Evolutionary conservation across 108 stramenopile species (phyloP), one percentile per base, ranked within the genome.

Genomic region (Cylindrotheca closterium): DNA sequence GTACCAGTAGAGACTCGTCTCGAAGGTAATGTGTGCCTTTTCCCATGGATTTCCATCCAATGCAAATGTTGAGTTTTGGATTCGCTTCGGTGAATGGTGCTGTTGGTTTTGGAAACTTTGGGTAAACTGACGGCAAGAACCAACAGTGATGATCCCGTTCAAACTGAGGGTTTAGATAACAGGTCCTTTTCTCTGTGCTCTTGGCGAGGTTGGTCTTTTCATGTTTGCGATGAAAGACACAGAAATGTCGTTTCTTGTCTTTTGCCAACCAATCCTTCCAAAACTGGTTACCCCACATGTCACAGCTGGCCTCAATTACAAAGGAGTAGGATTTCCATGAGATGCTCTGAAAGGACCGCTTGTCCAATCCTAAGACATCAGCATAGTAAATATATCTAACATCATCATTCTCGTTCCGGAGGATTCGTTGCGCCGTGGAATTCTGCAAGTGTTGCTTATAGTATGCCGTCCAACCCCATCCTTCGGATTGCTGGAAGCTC

Each of bases 101-200:
- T n/a, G 5, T 51, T n/a, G 50, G 4, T n/a, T n/a, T 23, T n/a
- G 50, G 5, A 55, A 55, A 55, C 26, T 29, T 25, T 3, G 54
- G 54, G 4, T 30, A 55, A 55, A 30, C 54, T 3, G 54, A 55
- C 12, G 54, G 54, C 2, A 55, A 10, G 30, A 55, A 55, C 54
- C 54, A 55, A 28, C 54, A 55, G 26, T 21, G 4, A 10, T 26
- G 54, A 15, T 26, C 54, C 8, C 30, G 54, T 55, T 55, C n/a
- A n/a, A n/a, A n/a, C n/a, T n/a, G 54, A 15, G 54, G 54, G 27
- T 55, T 55, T 10, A 55, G 26, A 28, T 28, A 27, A n/a, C 54
- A 55, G 10, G 30, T 4, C 54, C 30, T 26, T 4, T 4, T 2
- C 23, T 55, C 54, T 4, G 7, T 26, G 4, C 30, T 4, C 54